Conservation (phyloP, 768 basidiomycete species). For the Amanita exitialis region DNA sequence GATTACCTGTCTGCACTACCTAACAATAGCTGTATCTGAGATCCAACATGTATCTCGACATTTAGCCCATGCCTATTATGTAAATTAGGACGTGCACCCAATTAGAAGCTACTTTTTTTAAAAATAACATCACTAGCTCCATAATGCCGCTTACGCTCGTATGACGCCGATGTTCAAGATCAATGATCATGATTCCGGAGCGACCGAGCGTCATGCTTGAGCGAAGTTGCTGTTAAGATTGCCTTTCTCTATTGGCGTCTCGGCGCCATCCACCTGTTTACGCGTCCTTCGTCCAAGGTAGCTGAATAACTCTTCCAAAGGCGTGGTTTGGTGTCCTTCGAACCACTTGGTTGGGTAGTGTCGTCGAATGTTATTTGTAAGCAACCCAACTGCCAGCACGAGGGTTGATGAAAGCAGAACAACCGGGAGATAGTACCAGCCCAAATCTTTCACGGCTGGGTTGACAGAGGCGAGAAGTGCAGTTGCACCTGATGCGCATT, state of each 20-base stretch:
- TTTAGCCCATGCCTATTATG: no score
- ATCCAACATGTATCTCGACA: no score
- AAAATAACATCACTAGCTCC: no score
- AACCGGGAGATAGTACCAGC: constrained; percentile 46
- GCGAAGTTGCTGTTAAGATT: neutral
- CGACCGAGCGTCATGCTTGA: neutral
- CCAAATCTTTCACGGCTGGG: constrained; percentile 28
- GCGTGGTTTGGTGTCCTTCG: neutral
- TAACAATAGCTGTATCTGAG: no score
- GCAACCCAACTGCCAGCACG: constrained; percentile 31
- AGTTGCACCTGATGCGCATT: constrained; percentile 29
- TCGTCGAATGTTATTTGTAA: constrained; percentile 42
- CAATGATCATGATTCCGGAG: no score
- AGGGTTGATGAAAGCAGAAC: constrained; percentile 37
- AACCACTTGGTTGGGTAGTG: constrained; percentile 40
- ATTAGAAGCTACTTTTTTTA: no score
- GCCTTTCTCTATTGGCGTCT: neutral
- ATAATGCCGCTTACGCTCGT: no score
- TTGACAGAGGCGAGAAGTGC: constrained; percentile 40
- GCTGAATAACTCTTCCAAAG: neutral
- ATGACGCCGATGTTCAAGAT: no score
- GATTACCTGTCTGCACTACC: no score
- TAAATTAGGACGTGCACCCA: no score
- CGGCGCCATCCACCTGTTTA: no score
- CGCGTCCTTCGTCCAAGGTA: no score